phyloP scores from a whole-genome alignment of 345 rosid genomes.

The Sonneratia caseolaris region DNA sequence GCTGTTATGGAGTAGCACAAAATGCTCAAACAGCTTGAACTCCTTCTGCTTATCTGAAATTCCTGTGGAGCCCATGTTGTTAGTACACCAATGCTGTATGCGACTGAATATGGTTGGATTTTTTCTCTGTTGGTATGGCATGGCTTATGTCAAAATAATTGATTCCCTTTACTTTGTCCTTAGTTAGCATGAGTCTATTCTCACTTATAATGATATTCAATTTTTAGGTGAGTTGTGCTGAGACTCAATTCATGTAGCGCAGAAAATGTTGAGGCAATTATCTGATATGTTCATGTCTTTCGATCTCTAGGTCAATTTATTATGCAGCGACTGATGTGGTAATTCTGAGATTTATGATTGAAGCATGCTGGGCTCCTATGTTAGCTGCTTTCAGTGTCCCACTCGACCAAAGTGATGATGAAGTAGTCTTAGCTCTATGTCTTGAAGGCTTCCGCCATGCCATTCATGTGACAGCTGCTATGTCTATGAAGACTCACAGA shows the following conservation, averaged over 20 bases:
- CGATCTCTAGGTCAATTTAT: slow-evolving; percentile 86
- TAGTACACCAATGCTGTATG: not conserved
- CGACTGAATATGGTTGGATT: not conserved
- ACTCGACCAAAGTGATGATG: slow-evolving; percentile 95
- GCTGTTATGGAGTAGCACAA: not conserved
- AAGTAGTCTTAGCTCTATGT: slow-evolving; percentile 71
- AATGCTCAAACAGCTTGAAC: not conserved
- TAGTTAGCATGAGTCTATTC: not conserved
- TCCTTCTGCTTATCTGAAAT: not conserved
- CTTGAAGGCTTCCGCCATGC: slow-evolving; percentile 93
- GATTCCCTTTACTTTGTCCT: not conserved
- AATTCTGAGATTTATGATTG: slow-evolving; percentile 94
- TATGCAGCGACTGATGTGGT: slow-evolving; percentile 99
- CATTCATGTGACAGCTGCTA: slow-evolving; percentile 92
- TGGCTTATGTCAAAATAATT: not conserved
- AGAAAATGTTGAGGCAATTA: not conserved
- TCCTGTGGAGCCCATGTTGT: not conserved
- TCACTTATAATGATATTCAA: not conserved
- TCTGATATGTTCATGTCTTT: slow-evolving; percentile 13
- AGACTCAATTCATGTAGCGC: not conserved
- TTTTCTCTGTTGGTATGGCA: not conserved
- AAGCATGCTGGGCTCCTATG: slow-evolving; percentile 99
- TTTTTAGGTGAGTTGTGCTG: not conserved
- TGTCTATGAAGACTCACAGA: slow-evolving; percentile 99
- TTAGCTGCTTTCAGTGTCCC: slow-evolving; percentile 99